These are phyloP conservation scores for Lentinus tigrinus DNA, from an alignment of 768 basidiomycete genomes.

Conservation along the genomic window DNA sequence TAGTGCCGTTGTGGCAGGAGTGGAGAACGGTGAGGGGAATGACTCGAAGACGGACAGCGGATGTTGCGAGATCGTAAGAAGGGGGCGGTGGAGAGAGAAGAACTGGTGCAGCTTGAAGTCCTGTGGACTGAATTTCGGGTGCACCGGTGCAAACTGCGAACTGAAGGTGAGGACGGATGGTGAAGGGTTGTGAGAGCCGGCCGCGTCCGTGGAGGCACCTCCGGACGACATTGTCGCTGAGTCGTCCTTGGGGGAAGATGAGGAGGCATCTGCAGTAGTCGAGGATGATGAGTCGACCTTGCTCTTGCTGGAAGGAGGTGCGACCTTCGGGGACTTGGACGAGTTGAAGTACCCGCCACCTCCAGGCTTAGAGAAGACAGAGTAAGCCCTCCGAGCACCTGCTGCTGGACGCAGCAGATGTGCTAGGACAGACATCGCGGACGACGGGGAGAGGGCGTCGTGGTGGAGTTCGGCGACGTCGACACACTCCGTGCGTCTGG, in stretches of 20 bases:
- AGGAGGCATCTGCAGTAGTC: slow-evolving; percentile 31
- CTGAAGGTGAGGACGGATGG: slow-evolving; percentile 8
- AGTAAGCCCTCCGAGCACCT: slow-evolving; percentile 59
- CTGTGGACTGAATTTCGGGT: slow-evolving; percentile 59
- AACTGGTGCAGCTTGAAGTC: slow-evolving; percentile 83
- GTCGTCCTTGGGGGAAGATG: slow-evolving; percentile 18
- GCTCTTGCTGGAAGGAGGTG: slow-evolving; percentile 27
- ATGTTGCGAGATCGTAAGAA: slow-evolving; percentile 68
- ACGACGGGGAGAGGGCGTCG: slow-evolving; percentile 10
- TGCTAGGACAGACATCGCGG: slow-evolving; percentile 43
- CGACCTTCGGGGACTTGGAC: slow-evolving; percentile 59
- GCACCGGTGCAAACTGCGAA: slow-evolving; percentile 29
- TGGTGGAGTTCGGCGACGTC: slow-evolving; percentile 10
- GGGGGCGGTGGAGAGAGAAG: slow-evolving; percentile 78
- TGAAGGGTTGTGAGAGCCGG: not conserved
- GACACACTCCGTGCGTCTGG: not conserved
- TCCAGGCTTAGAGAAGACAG: slow-evolving; percentile 77
- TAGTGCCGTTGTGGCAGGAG: slow-evolving; percentile 1
- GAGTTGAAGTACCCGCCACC: slow-evolving; percentile 75
- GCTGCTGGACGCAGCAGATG: slow-evolving; percentile 49
- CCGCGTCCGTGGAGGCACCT: slow-evolving; percentile 5
- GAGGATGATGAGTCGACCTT: slow-evolving; percentile 41
- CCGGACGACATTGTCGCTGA: slow-evolving; percentile 5
- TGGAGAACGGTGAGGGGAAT: slow-evolving; percentile 11
- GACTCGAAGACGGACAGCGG: slow-evolving; percentile 53